Percentiles rank a stretch among this genome's conserved stretches.
phyloP scores from a whole-genome alignment of 805 yeast genomes.

The Pichia eremophila region DNA sequence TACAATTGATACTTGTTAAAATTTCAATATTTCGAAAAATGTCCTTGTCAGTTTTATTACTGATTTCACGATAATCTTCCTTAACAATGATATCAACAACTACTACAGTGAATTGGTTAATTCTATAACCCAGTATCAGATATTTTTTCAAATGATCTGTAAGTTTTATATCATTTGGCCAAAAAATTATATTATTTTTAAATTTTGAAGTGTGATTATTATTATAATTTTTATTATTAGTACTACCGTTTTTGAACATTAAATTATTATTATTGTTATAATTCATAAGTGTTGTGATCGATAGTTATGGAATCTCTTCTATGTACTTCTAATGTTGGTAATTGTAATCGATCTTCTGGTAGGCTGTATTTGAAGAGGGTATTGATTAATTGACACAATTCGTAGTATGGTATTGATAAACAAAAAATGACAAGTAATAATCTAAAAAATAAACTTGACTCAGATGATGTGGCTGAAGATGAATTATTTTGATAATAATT shows the following conservation, averaged over 20 bases:
- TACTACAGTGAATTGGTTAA: constrained; percentile 15
- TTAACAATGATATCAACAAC: constrained; percentile 18
- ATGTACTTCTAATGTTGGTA: constrained; percentile 3
- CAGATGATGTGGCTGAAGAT: too few relatives aligned
- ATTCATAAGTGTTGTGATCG: neutral
- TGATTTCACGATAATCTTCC: constrained; percentile 11
- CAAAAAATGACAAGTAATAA: neutral
- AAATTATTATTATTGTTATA: too few relatives aligned
- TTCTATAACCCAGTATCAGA: constrained; percentile 22
- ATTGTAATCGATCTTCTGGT: neutral
- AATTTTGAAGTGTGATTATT: neutral
- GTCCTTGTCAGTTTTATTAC: constrained; percentile 10
- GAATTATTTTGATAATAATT: neutral
- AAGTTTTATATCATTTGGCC: constrained; percentile 23
- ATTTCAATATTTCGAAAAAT: constrained; percentile 18
- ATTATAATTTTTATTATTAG: neutral
- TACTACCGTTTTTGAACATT: too few relatives aligned
- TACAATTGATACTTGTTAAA: constrained; percentile 21
- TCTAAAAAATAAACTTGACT: neutral
- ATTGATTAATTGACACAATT: neutral
- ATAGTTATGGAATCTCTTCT: constrained; percentile 11
- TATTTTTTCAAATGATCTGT: constrained; percentile 5
- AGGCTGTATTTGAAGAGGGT: neutral
- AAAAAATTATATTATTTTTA: constrained; percentile 9
- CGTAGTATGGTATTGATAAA: constrained; percentile 1